A percentile compares a stretch with the other conserved stretches of the same genome.
phyloP scores from a whole-genome alignment of 768 basidiomycete genomes.

The Trametes coccinea region DNA sequence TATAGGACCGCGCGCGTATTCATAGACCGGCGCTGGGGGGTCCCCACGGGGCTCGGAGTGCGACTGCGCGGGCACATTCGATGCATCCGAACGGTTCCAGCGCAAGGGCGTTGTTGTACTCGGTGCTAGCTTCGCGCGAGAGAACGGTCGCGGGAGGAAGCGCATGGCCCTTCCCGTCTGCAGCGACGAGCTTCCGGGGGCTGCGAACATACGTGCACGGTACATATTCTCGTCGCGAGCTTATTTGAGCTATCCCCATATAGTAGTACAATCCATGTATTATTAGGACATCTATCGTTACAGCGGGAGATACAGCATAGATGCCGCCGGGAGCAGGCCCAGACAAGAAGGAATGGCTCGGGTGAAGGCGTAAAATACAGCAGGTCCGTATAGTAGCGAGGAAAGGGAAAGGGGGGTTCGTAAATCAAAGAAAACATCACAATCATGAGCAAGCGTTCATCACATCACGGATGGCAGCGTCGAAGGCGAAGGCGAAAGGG shows the following conservation, averaged over 20 bases:
- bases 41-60: too few species aligned
- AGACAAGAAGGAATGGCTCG: background rate
- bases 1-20: too few species aligned
- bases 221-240: background rate
- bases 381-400: background rate
- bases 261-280: background rate
- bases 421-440: background rate
- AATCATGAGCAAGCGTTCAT: slow-evolving; percentile 9
- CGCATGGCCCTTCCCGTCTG: too few species aligned
- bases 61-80: too few species aligned
- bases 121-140: too few species aligned
- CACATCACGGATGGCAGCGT: background rate
- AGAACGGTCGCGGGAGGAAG: too few species aligned
- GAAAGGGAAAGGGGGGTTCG: background rate
- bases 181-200: too few species aligned
- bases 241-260: too few species aligned
- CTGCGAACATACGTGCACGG: background rate
- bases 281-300: slow-evolving; percentile 4
- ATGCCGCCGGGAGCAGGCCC: background rate
- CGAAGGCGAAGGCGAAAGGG: background rate
- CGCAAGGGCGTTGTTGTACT: too few species aligned
- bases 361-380: background rate
- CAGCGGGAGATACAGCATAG: background rate
- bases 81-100: too few species aligned
- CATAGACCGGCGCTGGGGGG: too few species aligned